Evolutionary conservation across 2,329 filamentous ascomycete genomes (phyloP).

Genomic region (Cladosporium cucumerinum): DNA sequence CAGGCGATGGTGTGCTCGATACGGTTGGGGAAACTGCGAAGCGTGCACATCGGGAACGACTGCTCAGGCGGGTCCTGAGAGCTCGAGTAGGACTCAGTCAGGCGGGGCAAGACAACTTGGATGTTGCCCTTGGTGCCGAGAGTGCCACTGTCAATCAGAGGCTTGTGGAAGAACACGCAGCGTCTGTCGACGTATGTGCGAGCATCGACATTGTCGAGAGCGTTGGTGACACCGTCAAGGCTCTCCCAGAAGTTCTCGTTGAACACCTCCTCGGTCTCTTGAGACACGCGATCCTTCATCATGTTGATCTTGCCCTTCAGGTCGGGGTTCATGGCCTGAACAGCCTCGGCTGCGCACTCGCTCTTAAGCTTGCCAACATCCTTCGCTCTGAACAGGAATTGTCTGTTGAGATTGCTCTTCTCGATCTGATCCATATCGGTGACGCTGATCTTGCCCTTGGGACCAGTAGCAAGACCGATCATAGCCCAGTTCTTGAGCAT

Average conservation of each 20-base stretch:
- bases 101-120: slow-evolving; percentile 83
- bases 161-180: slow-evolving; percentile 98
- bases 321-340: slow-evolving; percentile 92
- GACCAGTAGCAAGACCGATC: slow-evolving; percentile 89
- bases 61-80: slow-evolving; percentile 98
- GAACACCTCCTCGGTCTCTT: slow-evolving; percentile 91
- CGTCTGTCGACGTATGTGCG: slow-evolving; percentile 93
- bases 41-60: slow-evolving; percentile 98
- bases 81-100: slow-evolving; percentile 95
- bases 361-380: slow-evolving; percentile 98
- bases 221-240: slow-evolving; percentile 92
- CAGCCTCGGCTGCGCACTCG: slow-evolving; percentile 85
- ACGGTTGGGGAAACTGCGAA: slow-evolving; percentile 94
- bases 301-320: slow-evolving; percentile 80
- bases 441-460: slow-evolving; percentile 82
- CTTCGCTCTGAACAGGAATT: slow-evolving; percentile 90
- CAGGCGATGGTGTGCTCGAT: slow-evolving; percentile 99
- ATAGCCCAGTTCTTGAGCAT: slow-evolving; percentile 99
- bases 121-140: slow-evolving; percentile 99
- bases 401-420: slow-evolving; percentile 96
- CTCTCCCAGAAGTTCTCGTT: slow-evolving; percentile 87
- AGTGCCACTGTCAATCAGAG: slow-evolving; percentile 91
- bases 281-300: slow-evolving; percentile 83
- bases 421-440: slow-evolving; percentile 99
- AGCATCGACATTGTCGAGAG: slow-evolving; percentile 94